These are phyloP conservation scores for Microstegium vimineum DNA, from an alignment of 176 grass and related monocot genomes.

Conservation along the genomic window DNA sequence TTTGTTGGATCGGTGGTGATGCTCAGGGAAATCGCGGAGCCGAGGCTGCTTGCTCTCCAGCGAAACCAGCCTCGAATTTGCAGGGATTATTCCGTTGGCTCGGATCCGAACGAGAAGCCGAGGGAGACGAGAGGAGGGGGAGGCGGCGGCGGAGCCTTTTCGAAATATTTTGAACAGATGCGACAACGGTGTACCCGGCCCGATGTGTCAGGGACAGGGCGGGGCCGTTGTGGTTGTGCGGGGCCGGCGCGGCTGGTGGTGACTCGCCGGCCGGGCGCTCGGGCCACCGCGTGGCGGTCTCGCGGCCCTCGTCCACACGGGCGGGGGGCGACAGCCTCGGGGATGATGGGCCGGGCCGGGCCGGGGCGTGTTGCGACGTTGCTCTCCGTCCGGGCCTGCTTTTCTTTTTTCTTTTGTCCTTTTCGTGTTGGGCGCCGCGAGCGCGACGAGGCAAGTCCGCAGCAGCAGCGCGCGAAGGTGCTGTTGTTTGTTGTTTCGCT, in stretches of 20 bases:
- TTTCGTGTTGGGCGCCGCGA: background rate
- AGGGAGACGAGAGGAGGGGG: background rate
- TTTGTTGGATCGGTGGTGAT: background rate
- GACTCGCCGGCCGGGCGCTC: background rate
- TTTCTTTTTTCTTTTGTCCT: background rate
- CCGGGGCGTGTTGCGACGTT: conserved; percentile 13
- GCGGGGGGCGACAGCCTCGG: background rate
- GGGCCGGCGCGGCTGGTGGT: background rate
- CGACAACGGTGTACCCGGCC: conserved; percentile 12
- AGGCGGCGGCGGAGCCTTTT: conserved; percentile 31
- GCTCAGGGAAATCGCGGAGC: background rate
- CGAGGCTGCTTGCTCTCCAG: too few species aligned
- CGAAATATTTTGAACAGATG: conserved; percentile 72
- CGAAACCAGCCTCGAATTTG: background rate
- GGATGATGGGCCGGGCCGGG: background rate
- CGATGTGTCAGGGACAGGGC: too few species aligned
- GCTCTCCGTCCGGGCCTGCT: background rate
- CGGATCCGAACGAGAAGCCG: conserved; percentile 31
- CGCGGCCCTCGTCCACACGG: accelerated
- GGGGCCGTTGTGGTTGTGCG: background rate
- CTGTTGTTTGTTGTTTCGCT: background rate
- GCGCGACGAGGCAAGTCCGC: background rate
- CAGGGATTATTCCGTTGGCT: background rate
- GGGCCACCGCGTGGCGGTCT: background rate
- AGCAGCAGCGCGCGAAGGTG: background rate